These are phyloP conservation scores for Ceratocystis alfenasii DNA, from an alignment of 2,329 filamentous ascomycete genomes.

Conservation along the genomic window DNA sequence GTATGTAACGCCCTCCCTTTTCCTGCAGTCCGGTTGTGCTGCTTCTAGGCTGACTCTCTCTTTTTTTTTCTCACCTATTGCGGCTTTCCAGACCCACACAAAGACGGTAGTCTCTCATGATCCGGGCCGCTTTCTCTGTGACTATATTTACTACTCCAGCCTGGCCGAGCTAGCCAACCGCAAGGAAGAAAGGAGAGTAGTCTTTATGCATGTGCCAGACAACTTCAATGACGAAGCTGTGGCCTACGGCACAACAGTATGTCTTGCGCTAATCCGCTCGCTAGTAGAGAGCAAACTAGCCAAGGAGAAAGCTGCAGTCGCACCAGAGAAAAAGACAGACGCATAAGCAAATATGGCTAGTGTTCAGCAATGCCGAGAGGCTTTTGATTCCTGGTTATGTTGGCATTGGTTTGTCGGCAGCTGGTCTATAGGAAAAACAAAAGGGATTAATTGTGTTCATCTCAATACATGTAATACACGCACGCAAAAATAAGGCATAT, in stretches of 20 bases:
- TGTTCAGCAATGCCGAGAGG: too few relatives aligned
- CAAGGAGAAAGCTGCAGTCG: slow-evolving; percentile 1
- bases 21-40: neutral
- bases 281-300: slow-evolving; percentile 41
- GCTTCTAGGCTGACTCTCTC: neutral
- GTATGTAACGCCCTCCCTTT: neutral
- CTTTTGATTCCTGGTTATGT: too few relatives aligned
- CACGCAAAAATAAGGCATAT: neutral
- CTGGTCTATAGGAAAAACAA: too few relatives aligned
- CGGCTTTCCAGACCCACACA: slow-evolving; percentile 28
- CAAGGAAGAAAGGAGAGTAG: slow-evolving; percentile 38
- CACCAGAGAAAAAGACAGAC: too few relatives aligned
- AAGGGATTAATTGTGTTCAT: neutral
- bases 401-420: too few relatives aligned
- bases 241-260: slow-evolving; percentile 39
- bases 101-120: slow-evolving; percentile 53
- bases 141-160: slow-evolving; percentile 66
- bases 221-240: slow-evolving; percentile 40
- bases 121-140: slow-evolving; percentile 61
- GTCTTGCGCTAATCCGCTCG: slow-evolving; percentile 43
- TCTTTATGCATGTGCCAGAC: slow-evolving; percentile 63
- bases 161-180: slow-evolving; percentile 45
- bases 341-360: too few relatives aligned
- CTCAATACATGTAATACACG: neutral
- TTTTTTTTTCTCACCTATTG: neutral